These are phyloP conservation scores for Phytophthora meadii DNA, from an alignment of 352 stramenopile species.

Conservation along the genomic window DNA sequence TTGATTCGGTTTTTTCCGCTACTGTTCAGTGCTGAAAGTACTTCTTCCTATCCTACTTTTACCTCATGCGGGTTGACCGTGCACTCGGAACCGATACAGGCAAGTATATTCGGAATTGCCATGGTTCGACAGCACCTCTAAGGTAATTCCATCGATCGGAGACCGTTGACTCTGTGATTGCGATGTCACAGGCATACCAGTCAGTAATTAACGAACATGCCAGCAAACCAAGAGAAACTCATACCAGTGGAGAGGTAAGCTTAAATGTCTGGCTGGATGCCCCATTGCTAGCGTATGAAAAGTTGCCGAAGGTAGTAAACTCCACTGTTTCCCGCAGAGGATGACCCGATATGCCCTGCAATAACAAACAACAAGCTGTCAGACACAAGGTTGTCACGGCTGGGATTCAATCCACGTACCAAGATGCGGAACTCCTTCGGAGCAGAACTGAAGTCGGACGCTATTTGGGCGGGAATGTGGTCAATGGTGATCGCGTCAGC, in stretches of 20 bases:
- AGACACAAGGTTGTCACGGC: background rate
- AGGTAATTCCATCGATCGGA: constrained; percentile 68
- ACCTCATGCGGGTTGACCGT: constrained; percentile 56
- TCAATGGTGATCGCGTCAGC: constrained; percentile 78
- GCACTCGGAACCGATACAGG: constrained; percentile 90
- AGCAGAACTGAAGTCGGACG: constrained; percentile 74
- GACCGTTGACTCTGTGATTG: constrained; percentile 48
- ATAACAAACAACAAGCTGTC: constrained; percentile 3
- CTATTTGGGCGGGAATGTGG: constrained; percentile 77
- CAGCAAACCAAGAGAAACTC: constrained; percentile 6
- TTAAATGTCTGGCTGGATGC: constrained; percentile 73
- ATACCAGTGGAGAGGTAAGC: constrained; percentile 54
- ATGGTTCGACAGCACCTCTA: constrained; percentile 87
- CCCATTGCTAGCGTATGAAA: constrained; percentile 65
- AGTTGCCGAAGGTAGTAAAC: constrained; percentile 74
- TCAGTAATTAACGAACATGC: constrained; percentile 7
- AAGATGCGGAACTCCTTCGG: constrained; percentile 70
- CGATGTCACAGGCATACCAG: background rate
- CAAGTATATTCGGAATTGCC: constrained; percentile 89
- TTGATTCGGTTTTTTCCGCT: constrained; percentile 13
- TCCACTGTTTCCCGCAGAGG: constrained; percentile 50
- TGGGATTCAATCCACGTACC: constrained; percentile 30
- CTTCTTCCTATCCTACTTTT: background rate
- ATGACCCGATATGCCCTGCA: constrained; percentile 56
- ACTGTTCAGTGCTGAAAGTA: constrained; percentile 7